Percentiles rank a stretch among this genome's conserved stretches.
phyloP scores from a whole-genome alignment of 352 stramenopile species.

The Plasmopara viticola region DNA sequence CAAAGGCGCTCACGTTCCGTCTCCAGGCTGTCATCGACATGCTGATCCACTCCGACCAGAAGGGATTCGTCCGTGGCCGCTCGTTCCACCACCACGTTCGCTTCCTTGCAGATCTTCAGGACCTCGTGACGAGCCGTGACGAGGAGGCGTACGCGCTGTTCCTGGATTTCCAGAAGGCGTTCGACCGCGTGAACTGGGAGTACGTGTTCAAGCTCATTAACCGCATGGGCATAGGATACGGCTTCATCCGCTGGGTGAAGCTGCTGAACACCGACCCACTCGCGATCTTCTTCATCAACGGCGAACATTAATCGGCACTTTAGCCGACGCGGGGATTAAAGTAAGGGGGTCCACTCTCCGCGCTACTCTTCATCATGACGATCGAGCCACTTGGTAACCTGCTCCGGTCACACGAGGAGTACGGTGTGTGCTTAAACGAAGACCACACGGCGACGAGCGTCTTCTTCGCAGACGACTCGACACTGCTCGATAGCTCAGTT shows the following conservation, averaged over 20 bases:
- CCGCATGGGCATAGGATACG: neutral
- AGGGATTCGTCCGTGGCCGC: neutral
- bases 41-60: neutral
- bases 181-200: neutral
- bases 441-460: neutral
- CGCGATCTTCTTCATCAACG: neutral
- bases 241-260: neutral
- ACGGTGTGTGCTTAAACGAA: neutral
- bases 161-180: too few species aligned
- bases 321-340: neutral
- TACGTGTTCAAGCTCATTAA: neutral
- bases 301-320: neutral
- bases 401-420: neutral
- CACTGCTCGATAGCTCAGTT: neutral
- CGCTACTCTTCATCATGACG: neutral
- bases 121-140: neutral
- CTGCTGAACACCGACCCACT: neutral
- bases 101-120: neutral
- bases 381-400: neutral
- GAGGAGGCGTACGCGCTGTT: too few species aligned
- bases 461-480: too few species aligned
- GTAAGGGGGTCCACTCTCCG: neutral
- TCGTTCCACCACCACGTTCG: slow-evolving; percentile 1
- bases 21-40: neutral
- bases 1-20: too few species aligned